A percentile compares a stretch with the other conserved stretches of the same genome.
Evolutionary conservation across 129 eudicot genomes (phyloP).

Genomic region (Rutidosis leptorrhynchoides): DNA sequence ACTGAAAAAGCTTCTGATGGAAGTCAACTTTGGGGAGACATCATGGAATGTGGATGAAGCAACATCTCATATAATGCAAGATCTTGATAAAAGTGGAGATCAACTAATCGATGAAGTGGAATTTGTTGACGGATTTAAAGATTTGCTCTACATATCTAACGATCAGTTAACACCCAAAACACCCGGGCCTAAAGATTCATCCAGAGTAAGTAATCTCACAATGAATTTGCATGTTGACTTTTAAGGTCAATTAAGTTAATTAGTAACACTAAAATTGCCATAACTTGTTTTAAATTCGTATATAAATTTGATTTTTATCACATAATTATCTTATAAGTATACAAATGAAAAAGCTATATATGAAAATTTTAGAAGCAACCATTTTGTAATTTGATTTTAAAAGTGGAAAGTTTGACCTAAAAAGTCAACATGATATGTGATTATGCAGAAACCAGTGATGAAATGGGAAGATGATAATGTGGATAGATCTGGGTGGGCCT

Average conservation of each 20-base stretch:
- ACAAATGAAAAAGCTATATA: not conserved
- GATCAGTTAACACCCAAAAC: constrained; percentile 32
- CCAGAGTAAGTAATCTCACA: constrained; percentile 38
- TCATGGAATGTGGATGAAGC: constrained; percentile 51
- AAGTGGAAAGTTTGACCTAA: not conserved
- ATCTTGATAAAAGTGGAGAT: constrained; percentile 59
- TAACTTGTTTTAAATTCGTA: constrained; percentile 1
- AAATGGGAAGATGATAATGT: constrained; percentile 35
- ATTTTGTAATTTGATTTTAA: not conserved
- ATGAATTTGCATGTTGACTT: not conserved
- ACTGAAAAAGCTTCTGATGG: constrained; percentile 43
- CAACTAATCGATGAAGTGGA: constrained; percentile 53
- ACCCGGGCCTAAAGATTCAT: constrained; percentile 29
- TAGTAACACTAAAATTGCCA: not conserved
- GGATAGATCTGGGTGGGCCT: constrained; percentile 39
- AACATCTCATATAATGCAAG: constrained; percentile 51
- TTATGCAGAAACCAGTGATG: constrained; percentile 46
- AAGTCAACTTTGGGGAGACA: constrained; percentile 42
- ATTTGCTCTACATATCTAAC: constrained; percentile 37
- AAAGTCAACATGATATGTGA: constrained; percentile 2
- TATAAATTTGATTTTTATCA: not conserved
- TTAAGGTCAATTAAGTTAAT: not conserved
- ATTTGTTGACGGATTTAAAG: constrained; percentile 50
- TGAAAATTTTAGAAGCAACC: not conserved
- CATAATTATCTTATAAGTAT: no score